Evolutionary conservation across 2,329 filamentous ascomycete genomes (phyloP).

Genomic region (Xylariaceae sp.): DNA sequence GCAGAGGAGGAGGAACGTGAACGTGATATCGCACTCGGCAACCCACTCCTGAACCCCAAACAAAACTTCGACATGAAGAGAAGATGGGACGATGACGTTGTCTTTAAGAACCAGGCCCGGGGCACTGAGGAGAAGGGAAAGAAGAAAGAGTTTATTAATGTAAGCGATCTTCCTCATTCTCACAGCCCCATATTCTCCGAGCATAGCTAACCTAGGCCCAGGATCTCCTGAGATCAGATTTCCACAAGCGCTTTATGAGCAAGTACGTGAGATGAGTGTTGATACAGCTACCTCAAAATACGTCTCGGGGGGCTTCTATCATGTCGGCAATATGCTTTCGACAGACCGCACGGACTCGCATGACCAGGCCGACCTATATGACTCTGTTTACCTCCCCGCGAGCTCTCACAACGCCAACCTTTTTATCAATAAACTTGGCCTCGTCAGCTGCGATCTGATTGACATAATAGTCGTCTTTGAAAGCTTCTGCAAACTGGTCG

Average conservation of each 20-base stretch:
- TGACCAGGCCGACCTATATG: background rate
- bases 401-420: conserved; percentile 21
- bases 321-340: no score
- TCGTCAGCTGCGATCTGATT: conserved; percentile 29
- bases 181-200: background rate
- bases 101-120: conserved; percentile 97
- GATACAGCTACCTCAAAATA: background rate
- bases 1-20: conserved; percentile 81
- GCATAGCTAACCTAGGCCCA: conserved; percentile 34
- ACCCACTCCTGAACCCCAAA: conserved; percentile 79
- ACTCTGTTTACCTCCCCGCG: conserved; percentile 15
- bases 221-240: conserved; percentile 89
- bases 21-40: conserved; percentile 84
- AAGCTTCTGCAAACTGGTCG: conserved; percentile 25
- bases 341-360: no score
- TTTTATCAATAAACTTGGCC: conserved; percentile 29
- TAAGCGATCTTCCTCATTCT: conserved; percentile 40
- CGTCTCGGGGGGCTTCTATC: no score
- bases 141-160: conserved; percentile 95
- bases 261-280: conserved; percentile 53
- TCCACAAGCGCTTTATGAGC: conserved; percentile 95
- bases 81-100: conserved; percentile 94
- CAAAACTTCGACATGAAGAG: conserved; percentile 86
- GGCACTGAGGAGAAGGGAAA: conserved; percentile 88
- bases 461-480: conserved; percentile 30